Evolutionary conservation across 257 asterid species (phyloP).

Genomic region (Solanum paucissectum): DNA sequence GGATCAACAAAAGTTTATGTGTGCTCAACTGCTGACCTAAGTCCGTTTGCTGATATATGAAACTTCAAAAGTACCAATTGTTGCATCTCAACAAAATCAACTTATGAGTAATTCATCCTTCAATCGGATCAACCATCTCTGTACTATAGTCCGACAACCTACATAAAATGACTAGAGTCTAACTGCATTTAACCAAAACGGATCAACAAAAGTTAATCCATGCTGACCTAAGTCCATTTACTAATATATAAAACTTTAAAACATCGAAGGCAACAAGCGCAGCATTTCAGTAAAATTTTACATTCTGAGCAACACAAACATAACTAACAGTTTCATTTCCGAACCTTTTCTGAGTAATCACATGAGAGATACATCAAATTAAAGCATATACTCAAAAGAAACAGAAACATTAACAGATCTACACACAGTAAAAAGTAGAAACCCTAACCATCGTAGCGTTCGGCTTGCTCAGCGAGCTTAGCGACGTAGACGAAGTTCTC

Average conservation of each 20-base stretch:
- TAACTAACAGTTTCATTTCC: background rate
- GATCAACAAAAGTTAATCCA: background rate
- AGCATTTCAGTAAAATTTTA: background rate
- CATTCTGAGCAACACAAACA: background rate
- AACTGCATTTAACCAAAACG: background rate
- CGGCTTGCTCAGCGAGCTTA: constrained; percentile 33
- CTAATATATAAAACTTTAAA: background rate
- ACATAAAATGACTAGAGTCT: background rate
- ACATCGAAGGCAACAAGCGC: background rate
- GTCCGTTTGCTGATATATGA: background rate
- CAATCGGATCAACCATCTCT: background rate
- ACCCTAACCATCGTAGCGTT: constrained; percentile 29
- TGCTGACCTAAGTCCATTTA: background rate
- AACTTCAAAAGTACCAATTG: background rate
- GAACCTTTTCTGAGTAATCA: background rate
- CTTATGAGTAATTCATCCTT: background rate
- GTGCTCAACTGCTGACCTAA: background rate
- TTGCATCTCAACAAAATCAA: background rate
- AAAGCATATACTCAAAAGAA: background rate
- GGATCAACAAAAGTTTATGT: background rate
- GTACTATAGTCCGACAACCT: background rate
- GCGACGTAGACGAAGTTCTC: constrained; percentile 26
- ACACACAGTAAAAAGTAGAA: background rate
- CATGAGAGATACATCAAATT: background rate
- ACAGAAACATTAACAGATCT: background rate